Evolutionary conservation across 495 filamentous ascomycete genomes (phyloP).

Genomic region (Usnea hakonensis): DNA sequence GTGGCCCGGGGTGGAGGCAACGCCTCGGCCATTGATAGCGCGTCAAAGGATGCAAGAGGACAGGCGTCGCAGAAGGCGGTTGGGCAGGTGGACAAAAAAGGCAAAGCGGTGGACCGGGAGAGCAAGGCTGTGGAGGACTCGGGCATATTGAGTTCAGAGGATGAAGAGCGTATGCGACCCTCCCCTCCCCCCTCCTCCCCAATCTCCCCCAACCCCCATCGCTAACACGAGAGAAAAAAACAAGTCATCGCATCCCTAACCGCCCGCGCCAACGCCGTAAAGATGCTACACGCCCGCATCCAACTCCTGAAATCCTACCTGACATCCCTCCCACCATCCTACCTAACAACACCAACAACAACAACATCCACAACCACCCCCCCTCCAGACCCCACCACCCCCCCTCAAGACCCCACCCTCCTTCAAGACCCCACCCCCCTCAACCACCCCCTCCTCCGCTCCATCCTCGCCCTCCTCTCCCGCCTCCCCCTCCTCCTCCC

Average conservation of each 20-base stretch:
- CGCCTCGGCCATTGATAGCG: constrained; percentile 52
- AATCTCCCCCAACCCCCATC: too few relatives aligned
- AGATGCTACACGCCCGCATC: constrained; percentile 82
- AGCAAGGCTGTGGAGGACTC: constrained; percentile 34
- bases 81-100: constrained; percentile 27
- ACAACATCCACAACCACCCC: constrained; percentile 28
- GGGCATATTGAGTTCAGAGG: constrained; percentile 57
- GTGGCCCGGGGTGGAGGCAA: constrained; percentile 76
- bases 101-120: constrained; percentile 35
- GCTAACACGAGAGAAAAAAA: too few relatives aligned
- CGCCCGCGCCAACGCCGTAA: constrained; percentile 83
- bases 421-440: constrained; percentile 9
- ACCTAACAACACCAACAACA: constrained; percentile 34
- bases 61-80: constrained; percentile 16
- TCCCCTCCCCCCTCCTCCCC: neutral
- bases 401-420: constrained; percentile 11
- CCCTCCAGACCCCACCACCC: constrained; percentile 44
- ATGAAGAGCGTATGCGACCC: constrained; percentile 58
- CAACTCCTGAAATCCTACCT: constrained; percentile 76
- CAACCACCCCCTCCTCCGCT: constrained; percentile 53
- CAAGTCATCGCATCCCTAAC: constrained; percentile 63
- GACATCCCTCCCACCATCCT: constrained; percentile 57
- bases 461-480: constrained; percentile 56
- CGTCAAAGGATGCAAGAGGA: constrained; percentile 20
- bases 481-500: constrained; percentile 54